These are phyloP conservation scores for Didymella segeticola DNA, from an alignment of 2,329 filamentous ascomycete genomes.

Conservation along the genomic window DNA sequence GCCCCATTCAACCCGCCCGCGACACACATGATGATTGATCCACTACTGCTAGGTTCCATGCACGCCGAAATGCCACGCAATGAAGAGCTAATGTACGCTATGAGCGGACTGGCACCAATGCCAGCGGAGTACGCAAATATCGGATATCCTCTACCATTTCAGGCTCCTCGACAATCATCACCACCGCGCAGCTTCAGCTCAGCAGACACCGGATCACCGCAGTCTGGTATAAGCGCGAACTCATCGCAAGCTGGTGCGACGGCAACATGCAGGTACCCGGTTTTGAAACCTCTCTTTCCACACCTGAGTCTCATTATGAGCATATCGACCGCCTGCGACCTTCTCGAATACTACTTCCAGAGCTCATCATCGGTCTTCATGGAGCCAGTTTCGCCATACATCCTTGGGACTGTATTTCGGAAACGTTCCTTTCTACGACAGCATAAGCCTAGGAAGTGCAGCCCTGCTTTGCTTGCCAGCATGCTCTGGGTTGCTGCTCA, in stretches of 20 bases:
- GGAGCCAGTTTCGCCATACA: slow-evolving; percentile 88
- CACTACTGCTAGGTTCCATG: slow-evolving; percentile 44
- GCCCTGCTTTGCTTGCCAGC: slow-evolving; percentile 83
- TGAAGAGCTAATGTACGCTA: slow-evolving; percentile 46
- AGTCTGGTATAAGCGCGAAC: slow-evolving; percentile 43
- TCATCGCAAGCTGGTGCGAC: slow-evolving; percentile 41
- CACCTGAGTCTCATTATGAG: slow-evolving; percentile 82
- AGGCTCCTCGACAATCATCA: slow-evolving; percentile 41
- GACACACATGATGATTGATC: slow-evolving; percentile 49
- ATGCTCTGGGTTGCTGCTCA: slow-evolving; percentile 97
- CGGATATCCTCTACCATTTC: slow-evolving; percentile 43
- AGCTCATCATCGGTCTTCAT: slow-evolving; percentile 87
- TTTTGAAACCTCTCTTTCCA: slow-evolving; percentile 81
- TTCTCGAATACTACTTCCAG: slow-evolving; percentile 89
- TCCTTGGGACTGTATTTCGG: slow-evolving; percentile 86
- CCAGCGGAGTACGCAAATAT: slow-evolving; percentile 41
- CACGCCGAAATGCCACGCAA: slow-evolving; percentile 42
- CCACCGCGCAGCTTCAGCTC: slow-evolving; percentile 45
- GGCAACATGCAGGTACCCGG: slow-evolving; percentile 70
- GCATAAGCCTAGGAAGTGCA: slow-evolving; percentile 80
- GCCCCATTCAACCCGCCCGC: slow-evolving; percentile 39
- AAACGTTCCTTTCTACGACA: slow-evolving; percentile 87
- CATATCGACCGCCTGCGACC: slow-evolving; percentile 80
- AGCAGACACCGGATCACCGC: slow-evolving; percentile 45
- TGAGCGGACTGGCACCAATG: slow-evolving; percentile 48